Evolutionary conservation across 108 stramenopile species (phyloP), one percentile per base, ranked within the genome.

Genomic region (Phaeodactylum tricornutum): DNA sequence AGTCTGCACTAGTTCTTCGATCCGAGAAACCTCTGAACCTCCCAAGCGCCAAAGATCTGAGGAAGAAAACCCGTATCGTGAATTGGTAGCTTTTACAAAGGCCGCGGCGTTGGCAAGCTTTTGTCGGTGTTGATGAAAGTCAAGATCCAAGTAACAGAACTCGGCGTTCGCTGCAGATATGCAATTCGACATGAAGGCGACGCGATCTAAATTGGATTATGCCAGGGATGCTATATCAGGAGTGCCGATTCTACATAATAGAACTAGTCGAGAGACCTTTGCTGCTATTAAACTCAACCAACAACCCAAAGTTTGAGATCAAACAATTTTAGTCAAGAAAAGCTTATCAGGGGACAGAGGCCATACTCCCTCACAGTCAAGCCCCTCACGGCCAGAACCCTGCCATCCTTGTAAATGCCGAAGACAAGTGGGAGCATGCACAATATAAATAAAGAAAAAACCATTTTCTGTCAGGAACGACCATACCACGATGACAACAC

Each of bases 401-500:
- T n/a, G n/a, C n/a, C n/a, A n/a, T n/a, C n/a, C n/a, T n/a, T n/a
- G n/a, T n/a, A n/a, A n/a, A n/a, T n/a, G n/a, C n/a, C n/a, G n/a
- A n/a, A n/a, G n/a, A n/a, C n/a, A n/a, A n/a, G n/a, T n/a, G n/a
- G n/a, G n/a, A n/a, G n/a, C n/a, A n/a, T n/a, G n/a, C n/a, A n/a
- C n/a, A n/a, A n/a, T n/a, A n/a, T n/a, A n/a, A n/a, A n/a, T n/a
- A n/a, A n/a, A n/a, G n/a, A n/a, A n/a, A n/a, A n/a, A n/a, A n/a
- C n/a, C n/a, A n/a, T n/a, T n/a, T n/a, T n/a, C n/a, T n/a, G n/a
- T 45, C 16, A 69, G 73, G 67, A 71, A 71, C 73, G 77, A 74
- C 77, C 72, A 79, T 74, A 79, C 77, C 53, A 74, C 44, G 61
- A 70, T 79, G 77, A 79, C 73, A 79, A 70, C 73, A 72, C 77